These are phyloP conservation scores for Gigaspora rosea DNA, from an alignment of 192 early-diverging fungal species.

Conservation along the genomic window DNA sequence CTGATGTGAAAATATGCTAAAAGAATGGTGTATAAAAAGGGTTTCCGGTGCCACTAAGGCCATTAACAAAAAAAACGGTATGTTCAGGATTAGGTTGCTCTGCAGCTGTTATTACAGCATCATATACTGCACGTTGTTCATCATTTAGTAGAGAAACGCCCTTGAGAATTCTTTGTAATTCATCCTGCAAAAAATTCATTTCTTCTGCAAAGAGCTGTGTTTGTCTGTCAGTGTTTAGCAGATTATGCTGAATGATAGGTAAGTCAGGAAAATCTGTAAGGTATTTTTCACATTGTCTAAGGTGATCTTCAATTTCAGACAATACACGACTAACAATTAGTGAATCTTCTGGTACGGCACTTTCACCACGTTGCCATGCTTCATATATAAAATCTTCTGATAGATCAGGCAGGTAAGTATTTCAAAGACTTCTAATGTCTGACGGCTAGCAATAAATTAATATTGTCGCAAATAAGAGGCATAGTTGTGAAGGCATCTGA, in stretches of 20 bases:
- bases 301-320: neutral
- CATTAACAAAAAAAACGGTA: constrained; percentile 31
- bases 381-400: constrained; percentile 33
- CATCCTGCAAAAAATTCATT: neutral
- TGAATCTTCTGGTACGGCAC: neutral
- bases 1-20: too few species aligned
- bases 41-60: constrained; percentile 33
- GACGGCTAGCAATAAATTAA: constrained; percentile 9
- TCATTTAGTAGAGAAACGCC: neutral
- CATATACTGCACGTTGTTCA: neutral
- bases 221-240: neutral
- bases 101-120: neutral
- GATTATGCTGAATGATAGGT: neutral
- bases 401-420: neutral
- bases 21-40: too few species aligned
- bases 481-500: neutral
- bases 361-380: neutral
- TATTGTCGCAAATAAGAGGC: constrained; percentile 33
- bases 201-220: neutral
- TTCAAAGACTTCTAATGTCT: neutral
- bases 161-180: neutral
- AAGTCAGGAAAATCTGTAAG: neutral
- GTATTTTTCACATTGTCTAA: neutral
- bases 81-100: neutral
- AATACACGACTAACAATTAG: neutral